phyloP scores from a whole-genome alignment of 495 filamentous ascomycete genomes.

The Gamarada debralockiae region DNA sequence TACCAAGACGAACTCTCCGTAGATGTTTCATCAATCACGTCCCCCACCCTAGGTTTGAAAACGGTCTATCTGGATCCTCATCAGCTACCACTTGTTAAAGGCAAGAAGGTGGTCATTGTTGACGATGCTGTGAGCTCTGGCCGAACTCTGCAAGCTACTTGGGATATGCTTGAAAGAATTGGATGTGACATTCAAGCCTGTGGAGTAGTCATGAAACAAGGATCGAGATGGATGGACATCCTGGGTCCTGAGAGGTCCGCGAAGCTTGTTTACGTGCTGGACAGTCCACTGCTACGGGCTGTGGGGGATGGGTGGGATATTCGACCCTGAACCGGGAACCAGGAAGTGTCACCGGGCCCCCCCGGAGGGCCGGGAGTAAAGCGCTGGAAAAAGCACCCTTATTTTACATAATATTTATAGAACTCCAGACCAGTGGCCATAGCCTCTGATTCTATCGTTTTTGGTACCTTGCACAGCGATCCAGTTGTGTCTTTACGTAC shows the following conservation, averaged over 20 bases:
- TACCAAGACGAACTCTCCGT: constrained; percentile 15
- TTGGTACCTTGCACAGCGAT: no score
- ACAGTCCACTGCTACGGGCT: constrained; percentile 16
- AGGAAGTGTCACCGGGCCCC: not conserved
- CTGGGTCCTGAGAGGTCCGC: constrained; percentile 7
- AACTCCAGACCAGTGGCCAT: no score
- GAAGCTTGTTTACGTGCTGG: constrained; percentile 21
- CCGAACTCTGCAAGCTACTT: constrained; percentile 13
- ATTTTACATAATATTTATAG: no score
- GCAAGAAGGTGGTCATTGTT: constrained; percentile 15
- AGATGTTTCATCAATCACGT: constrained; percentile 20
- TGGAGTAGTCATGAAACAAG: constrained; percentile 22
- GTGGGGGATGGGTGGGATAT: constrained; percentile 20
- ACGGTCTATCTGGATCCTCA: constrained; percentile 21
- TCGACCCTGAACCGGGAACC: not conserved
- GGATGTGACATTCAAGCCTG: constrained; percentile 5
- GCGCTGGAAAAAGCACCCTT: no score
- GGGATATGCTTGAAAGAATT: constrained; percentile 22
- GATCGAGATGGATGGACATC: constrained; percentile 14
- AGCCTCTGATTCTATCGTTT: no score
- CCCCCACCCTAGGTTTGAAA: constrained; percentile 8
- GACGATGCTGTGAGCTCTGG: constrained; percentile 24
- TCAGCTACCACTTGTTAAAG: constrained; percentile 14
- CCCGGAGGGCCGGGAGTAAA: no score
- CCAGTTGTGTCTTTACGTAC: no score